Evolutionary conservation across 1,284 basidiomycete genomes (phyloP), one percentile per base, ranked within the genome.

Genomic region (Trametes versicolor): DNA sequence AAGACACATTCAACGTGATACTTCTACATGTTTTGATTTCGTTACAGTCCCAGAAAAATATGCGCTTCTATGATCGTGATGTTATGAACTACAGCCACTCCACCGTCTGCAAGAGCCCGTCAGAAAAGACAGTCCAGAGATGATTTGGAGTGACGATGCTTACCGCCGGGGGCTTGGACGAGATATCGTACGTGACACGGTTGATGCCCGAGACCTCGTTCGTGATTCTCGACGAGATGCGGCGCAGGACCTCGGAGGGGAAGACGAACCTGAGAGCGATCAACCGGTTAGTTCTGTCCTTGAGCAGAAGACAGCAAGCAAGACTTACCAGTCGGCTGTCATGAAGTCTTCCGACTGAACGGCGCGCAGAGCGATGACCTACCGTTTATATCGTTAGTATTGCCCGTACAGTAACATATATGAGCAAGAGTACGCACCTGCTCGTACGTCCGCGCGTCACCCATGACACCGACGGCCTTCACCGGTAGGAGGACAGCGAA

Each of bases 401-500:
- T 52, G 12, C 7, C 29, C 25, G 12, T 15, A 29, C 27, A 32
- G 21, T 23, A 4, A 23, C n/a, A 17, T 15, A 1, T 15, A 0
- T 2, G 7, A 66, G 25, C 3, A 12, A 13, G 25, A n/a, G 21
- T 66, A 60, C 85, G 75, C 55, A 91, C 94, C 84, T 99, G 97
- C 75, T 99, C 97, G 75, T 99, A 99, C 15, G 98, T 99, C 76
- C 98, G 86, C 75, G 90, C 89, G 79, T 99, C 98, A 47, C 98
- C 98, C 89, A 98, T 97, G 23, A 99, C 98, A 69, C 98, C 97
- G 49, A 99, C 98, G 3, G 97, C 97, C 72, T 92, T 92, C 51
- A 99, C 97, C 25, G 97, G 97, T n/a, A 99, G 83, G 1, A 99
- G 85, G 1, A 99, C 97, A 2, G 97, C 97, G 75, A 99, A 99